Evolutionary conservation across 257 asterid genomes (phyloP).

Genomic region (Ajuga chamaepitys): DNA sequence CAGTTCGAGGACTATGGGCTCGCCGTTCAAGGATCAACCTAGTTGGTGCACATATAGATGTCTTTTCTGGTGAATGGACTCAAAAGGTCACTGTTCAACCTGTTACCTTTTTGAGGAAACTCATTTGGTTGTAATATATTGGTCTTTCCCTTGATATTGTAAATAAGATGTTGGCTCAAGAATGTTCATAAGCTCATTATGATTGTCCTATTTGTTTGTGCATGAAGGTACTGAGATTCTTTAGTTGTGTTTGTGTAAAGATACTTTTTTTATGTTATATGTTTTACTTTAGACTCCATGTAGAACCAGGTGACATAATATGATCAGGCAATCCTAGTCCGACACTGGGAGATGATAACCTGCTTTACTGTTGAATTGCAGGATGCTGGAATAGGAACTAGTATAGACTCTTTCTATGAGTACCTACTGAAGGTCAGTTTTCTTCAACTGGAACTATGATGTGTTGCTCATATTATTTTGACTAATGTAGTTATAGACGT

Average conservation of each 20-base stretch:
- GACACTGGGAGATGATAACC: conserved; percentile 20
- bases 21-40: conserved; percentile 94
- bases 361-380: conserved; percentile 34
- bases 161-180: background rate
- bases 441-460: background rate
- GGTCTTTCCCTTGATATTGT: conserved; percentile 2
- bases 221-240: background rate
- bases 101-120: conserved; percentile 9
- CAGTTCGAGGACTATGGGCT: conserved; percentile 97
- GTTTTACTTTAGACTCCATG: background rate
- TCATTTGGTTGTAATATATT: background rate
- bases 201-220: background rate
- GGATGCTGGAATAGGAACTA: conserved; percentile 99
- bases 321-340: background rate
- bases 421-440: conserved; percentile 82
- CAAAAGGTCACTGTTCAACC: conserved; percentile 66
- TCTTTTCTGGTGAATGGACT: conserved; percentile 99
- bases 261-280: background rate
- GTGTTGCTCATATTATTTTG: background rate
- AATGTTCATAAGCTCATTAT: background rate
- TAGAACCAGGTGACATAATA: background rate
- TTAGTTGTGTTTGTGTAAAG: background rate
- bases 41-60: conserved; percentile 99
- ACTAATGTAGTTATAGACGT: background rate
- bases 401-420: conserved; percentile 97